Evolutionary conservation across 1,284 basidiomycete species (phyloP), one percentile per base, ranked within the genome.

Genomic region (Ustilago sp.): DNA sequence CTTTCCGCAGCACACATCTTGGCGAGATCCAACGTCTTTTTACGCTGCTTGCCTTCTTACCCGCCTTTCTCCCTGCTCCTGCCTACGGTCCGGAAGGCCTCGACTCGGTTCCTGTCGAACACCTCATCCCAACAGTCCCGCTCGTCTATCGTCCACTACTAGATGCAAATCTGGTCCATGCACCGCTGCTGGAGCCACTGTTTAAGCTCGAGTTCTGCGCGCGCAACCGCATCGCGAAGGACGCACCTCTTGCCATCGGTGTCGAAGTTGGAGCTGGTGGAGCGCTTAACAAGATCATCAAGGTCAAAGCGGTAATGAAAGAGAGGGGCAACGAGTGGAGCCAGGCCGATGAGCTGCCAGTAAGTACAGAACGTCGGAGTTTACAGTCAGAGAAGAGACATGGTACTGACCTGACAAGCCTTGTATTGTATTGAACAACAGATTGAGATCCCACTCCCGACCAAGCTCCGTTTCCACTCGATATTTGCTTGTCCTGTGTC

Each of bases 401-500:
- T 28, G 31, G n/a, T 35, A 45, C 62, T 63, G 39, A 63, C 48
- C 23, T 28, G 28, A 48, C 31, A 36, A 3, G 23, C 23, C 23
- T 17, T 45, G 38, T 12, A 7, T 41, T 58, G 23, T 28, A 34
- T 34, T 19, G 41, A 8, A 35, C 34, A 17, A 32, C 81, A 97
- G 95, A 94, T 98, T 84, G 96, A 98, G 87, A 94, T 99, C 77
- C 93, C 94, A 0, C 86, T 99, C 12, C 91, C 93, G 0, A 48
- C 76, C 2, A 92, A 95, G 80, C 89, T 85, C 28, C 69, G 94
- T 35, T 98, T 96, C 87, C 97, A 99, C 86, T 97, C 95, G 1
- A 93, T 97, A 68, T 99, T 99, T 86, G 92, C 94, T 48, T 99
- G 97, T 86, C 94, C 97, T 1, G 96, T 99, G 35, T 96, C 94